Evolutionary conservation across 1,284 basidiomycete genomes (phyloP), one percentile per base, ranked within the genome.

Genomic region (Leucoagaricus sp.): DNA sequence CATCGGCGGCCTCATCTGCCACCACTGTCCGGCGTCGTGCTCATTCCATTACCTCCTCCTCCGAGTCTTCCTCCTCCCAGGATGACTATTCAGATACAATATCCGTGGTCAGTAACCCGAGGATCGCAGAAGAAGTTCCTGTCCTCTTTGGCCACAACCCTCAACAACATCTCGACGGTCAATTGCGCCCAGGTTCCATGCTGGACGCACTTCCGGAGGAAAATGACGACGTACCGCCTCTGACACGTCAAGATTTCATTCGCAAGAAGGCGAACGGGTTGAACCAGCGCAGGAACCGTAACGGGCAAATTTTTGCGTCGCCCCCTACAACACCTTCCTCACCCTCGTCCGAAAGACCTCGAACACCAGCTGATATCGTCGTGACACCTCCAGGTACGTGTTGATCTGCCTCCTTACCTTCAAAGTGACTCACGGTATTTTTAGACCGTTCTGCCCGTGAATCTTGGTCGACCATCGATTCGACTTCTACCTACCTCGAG

Each of bases 181-280:
- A 44, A 23, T 59, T 64, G 2, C 59, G 61, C 57, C 66, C 61
- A 33, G 55, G 61, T 17, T 68, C 73, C 15, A 60, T 72, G 8
- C 66, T 84, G 46, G 76, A 80, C 55, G 71, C 77, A 10, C 73
- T 85, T 7, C 81, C 82, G 1, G 83, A 86, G 60, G 83, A 77
- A 34, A 57, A 56, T 6, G 36, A 38, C 21, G 54, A 56, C 25
- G 29, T 26, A n/a, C 0, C 54, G 26, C 48, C 54, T 13, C 5
- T 50, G 33, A 45, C 42, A 19, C 48, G 45, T 15, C 49, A 49
- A 36, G 54, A 50, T 42, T 61, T 54, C 17, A 57, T 61, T n/a
- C 62, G 57, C 10, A 51, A 21, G 31, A 36, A 17, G 5, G 26
- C 51, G 17, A 19, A 26, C 29, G 29, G 34, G 31, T 25, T 50